Conservation (phyloP, 371 early-diverging fungal genomes). For the Mucor irregularis region DNA sequence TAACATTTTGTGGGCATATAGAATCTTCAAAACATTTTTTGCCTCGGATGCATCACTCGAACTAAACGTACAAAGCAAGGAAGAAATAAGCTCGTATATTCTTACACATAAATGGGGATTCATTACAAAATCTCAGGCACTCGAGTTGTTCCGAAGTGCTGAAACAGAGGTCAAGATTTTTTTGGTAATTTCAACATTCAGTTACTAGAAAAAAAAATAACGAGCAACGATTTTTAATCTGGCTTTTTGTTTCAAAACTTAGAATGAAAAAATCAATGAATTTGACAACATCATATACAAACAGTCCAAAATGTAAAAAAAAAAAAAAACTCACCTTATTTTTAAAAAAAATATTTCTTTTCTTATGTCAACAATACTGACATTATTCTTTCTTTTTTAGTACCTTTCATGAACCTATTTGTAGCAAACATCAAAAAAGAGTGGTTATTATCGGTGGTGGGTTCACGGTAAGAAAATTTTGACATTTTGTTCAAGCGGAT, state of each 20-base stretch:
- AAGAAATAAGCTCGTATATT: slow-evolving; percentile 10
- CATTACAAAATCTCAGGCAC: slow-evolving; percentile 14
- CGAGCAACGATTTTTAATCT: background rate
- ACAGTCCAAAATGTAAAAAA: background rate
- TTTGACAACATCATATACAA: slow-evolving; percentile 17
- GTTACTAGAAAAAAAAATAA: too few relatives aligned
- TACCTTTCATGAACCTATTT: background rate
- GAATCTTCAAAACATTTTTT: slow-evolving; percentile 39
- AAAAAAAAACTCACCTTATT: slow-evolving; percentile 5
- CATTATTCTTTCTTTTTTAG: too few relatives aligned
- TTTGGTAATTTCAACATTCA: slow-evolving; percentile 12
- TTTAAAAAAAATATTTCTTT: background rate
- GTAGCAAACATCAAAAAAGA: slow-evolving; percentile 16
- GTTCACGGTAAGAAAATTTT: slow-evolving; percentile 24
- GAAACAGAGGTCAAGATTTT: slow-evolving; percentile 26
- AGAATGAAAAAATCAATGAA: slow-evolving; percentile 27
- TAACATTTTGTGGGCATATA: slow-evolving; percentile 1
- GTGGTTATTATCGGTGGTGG: slow-evolving; percentile 31
- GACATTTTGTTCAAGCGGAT: too few relatives aligned
- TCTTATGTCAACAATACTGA: too few relatives aligned
- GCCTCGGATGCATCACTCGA: slow-evolving; percentile 21
- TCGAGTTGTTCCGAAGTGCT: slow-evolving; percentile 21
- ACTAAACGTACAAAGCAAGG: slow-evolving; percentile 23
- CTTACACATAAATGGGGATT: slow-evolving; percentile 20
- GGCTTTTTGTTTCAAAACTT: background rate